Evolutionary conservation across 169 alveolate species (phyloP).

Genomic region (Toxoplasma gondii): DNA sequence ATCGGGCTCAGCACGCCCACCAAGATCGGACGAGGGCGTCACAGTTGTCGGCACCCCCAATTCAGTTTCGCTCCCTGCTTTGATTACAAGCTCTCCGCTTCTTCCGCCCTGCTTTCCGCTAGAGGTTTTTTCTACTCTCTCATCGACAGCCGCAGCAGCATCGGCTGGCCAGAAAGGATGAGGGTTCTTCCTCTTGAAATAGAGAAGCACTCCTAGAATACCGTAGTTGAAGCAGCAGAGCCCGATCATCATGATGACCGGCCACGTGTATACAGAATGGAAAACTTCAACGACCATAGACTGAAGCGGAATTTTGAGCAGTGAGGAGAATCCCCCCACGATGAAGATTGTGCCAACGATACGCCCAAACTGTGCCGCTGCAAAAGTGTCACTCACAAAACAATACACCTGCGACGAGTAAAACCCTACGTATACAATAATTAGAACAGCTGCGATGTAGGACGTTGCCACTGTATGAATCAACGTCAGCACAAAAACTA

Average conservation of each 20-base stretch:
- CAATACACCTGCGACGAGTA: constrained; percentile 68
- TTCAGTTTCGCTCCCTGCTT: not conserved
- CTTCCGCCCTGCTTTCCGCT: not conserved
- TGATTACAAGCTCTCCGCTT: not conserved
- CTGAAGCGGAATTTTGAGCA: constrained; percentile 65
- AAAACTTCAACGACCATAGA: constrained; percentile 63
- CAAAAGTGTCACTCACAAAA: constrained; percentile 63
- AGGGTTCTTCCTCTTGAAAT: constrained; percentile 46
- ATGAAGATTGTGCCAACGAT: constrained; percentile 64
- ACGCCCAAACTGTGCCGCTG: constrained; percentile 64
- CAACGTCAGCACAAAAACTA: constrained; percentile 56
- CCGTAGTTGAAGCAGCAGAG: constrained; percentile 55
- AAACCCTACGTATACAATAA: constrained; percentile 54
- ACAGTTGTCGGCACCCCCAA: not conserved
- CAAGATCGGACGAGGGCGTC: not conserved
- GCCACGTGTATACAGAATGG: constrained; percentile 62
- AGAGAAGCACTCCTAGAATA: constrained; percentile 45
- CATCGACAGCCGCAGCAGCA: not conserved
- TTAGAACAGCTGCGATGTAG: constrained; percentile 51
- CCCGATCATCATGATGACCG: constrained; percentile 60
- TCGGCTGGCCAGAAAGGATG: constrained; percentile 68
- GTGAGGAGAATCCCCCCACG: constrained; percentile 61
- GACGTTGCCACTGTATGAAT: constrained; percentile 45
- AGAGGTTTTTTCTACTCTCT: not conserved
- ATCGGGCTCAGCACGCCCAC: not conserved